Evolutionary conservation across 805 yeast genomes (phyloP), one percentile per base, ranked within the genome.

Genomic region (Candida michaelii): DNA sequence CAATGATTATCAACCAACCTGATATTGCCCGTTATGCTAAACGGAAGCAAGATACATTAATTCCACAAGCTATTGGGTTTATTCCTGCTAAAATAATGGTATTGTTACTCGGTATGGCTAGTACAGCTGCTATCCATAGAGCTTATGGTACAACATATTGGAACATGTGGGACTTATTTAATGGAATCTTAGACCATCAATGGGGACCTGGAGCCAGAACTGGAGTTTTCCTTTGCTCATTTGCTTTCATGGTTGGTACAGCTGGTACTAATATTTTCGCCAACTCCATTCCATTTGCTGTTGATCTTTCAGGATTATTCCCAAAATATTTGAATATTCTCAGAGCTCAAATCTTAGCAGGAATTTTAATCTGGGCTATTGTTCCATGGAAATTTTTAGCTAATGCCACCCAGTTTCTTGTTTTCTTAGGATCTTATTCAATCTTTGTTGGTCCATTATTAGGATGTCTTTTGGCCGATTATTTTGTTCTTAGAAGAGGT

Each of bases 231-330:
- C 46, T 57, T 23, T 49, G 51, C 30, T 31, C 50, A 4, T 13
- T 47, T 27, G 34, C 48, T n/a, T 49, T 40, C 23, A 49, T 45
- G 27, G 18, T 36, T 21, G 62, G 59, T 3, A 55, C 58, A 23
- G 62, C 60, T 13, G 60, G 60, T 36, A 58, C 63, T 3, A 58
- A 58, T 36, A 57, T 55, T 17, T 57, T 58, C 48, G 63, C 56
- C 12, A 58, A 58, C 44, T 47, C 51, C 4, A 45, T 49, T 35
- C 53, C 53, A 10, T 47, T 49, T 36, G 58, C 62, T 11, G 55
- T 57, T 16, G 63, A 58, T 43, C 32, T 57, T 14, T 42, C 54
- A 8, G 59, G 59, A 27, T 44, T 57, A 30, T 34, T 55, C 4
- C 63, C 62, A 34, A 54, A 50, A 31, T 58, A 58, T 34, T 57